Conservation (phyloP, 179 eudicot genomes). For the Beta lomatogona region DNA sequence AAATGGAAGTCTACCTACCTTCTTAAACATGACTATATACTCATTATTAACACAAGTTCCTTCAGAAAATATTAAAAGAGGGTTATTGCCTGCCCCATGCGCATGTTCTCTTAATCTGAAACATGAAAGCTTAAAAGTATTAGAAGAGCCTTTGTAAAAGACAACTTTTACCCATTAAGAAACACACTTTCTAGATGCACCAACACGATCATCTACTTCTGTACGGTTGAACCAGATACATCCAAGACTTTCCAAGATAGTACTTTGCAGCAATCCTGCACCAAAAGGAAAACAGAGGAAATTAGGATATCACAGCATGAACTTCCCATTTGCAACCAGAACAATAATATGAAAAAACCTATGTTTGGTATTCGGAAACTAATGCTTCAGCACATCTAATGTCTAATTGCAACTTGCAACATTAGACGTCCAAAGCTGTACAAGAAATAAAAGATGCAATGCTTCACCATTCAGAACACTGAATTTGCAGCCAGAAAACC, state of each 20-base stretch:
- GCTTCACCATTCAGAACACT: not conserved
- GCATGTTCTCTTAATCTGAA: constrained; percentile 94
- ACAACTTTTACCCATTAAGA: not conserved
- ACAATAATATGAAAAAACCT: not conserved
- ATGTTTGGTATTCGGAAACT: not conserved
- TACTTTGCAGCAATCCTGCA: constrained; percentile 90
- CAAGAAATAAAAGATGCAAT: not conserved
- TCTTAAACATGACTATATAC: constrained; percentile 95
- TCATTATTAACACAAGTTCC: constrained; percentile 99
- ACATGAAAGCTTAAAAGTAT: constrained; percentile 18
- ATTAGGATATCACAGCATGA: not conserved
- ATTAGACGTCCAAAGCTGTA: not conserved
- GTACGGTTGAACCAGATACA: constrained; percentile 97
- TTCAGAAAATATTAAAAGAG: constrained; percentile 96
- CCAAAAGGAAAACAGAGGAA: constrained; percentile 3
- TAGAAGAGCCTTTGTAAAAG: not conserved
- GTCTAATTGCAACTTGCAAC: not conserved
- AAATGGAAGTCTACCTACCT: constrained; percentile 47
- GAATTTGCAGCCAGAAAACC: not conserved
- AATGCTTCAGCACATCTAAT: not conserved
- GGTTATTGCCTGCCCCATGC: constrained; percentile 87
- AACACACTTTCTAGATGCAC: constrained; percentile 83
- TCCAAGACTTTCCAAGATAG: constrained; percentile 91
- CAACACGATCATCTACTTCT: constrained; percentile 91
- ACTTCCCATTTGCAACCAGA: not conserved